Percentiles rank a stretch among this genome's conserved stretches.
Evolutionary conservation across 2,329 filamentous ascomycete genomes (phyloP).

Genomic region (Cercospora nicotianae): DNA sequence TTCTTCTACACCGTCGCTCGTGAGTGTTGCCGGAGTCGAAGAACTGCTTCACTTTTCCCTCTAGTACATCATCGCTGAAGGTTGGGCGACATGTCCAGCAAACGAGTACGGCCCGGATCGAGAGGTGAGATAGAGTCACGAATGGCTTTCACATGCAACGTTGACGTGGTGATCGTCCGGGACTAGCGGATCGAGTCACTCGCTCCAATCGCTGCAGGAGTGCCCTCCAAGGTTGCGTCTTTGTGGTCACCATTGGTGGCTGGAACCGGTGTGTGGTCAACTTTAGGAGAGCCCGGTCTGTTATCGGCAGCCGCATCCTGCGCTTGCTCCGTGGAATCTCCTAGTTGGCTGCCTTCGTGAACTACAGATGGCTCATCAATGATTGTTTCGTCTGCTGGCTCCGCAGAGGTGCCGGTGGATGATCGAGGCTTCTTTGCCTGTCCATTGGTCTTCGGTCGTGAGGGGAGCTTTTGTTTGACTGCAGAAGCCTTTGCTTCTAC

Average conservation of each 20-base stretch:
- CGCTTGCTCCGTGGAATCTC: constrained; percentile 4
- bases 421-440: constrained; percentile 16
- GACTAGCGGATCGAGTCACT: constrained; percentile 15
- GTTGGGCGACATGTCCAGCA: constrained; percentile 1
- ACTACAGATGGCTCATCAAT: constrained; percentile 18
- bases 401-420: constrained; percentile 7
- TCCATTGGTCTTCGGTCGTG: constrained; percentile 23
- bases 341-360: constrained; percentile 10
- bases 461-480: constrained; percentile 16
- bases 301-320: constrained; percentile 4
- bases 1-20: not conserved
- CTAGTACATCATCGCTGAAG: not conserved
- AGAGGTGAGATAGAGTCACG: constrained; percentile 11
- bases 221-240: constrained; percentile 10
- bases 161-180: constrained; percentile 7
- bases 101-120: constrained; percentile 6
- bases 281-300: constrained; percentile 4
- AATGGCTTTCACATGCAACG: not conserved
- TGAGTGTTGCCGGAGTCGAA: not conserved
- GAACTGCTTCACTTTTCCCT: not conserved
- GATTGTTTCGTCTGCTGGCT: constrained; percentile 6
- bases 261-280: not conserved
- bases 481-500: constrained; percentile 43
- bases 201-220: constrained; percentile 9
- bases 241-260: constrained; percentile 13